Conservation (phyloP, 495 filamentous ascomycete genomes). For the Penicillium soppii region DNA sequence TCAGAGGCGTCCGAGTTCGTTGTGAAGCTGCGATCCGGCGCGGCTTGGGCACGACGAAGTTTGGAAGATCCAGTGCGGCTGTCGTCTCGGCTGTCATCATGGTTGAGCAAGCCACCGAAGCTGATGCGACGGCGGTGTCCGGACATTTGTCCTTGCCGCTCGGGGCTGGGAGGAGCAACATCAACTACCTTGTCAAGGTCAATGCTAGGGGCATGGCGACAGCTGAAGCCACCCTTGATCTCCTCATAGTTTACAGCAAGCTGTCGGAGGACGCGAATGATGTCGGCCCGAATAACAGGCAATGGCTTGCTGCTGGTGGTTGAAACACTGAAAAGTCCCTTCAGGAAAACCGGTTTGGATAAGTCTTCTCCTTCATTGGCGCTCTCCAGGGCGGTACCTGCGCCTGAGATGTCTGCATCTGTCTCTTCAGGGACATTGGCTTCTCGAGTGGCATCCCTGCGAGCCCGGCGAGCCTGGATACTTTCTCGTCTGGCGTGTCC, state of each 20-base stretch:
- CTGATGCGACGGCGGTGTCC: slow-evolving; percentile 74
- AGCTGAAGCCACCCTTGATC: slow-evolving; percentile 91
- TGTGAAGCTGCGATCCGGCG: slow-evolving; percentile 64
- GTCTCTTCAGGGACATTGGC: slow-evolving; percentile 81
- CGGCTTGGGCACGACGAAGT: slow-evolving; percentile 41
- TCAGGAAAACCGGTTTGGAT: slow-evolving; percentile 92
- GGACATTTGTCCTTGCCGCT: slow-evolving; percentile 51
- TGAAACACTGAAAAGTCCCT: slow-evolving; percentile 95
- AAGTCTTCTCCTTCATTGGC: slow-evolving; percentile 53
- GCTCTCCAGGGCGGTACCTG: slow-evolving; percentile 51
- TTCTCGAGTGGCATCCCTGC: slow-evolving; percentile 64
- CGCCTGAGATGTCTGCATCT: slow-evolving; percentile 53
- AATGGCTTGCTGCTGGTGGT: slow-evolving; percentile 94
- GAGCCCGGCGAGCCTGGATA: slow-evolving; percentile 77
- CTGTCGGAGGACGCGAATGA: slow-evolving; percentile 85
- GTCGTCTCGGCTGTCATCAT: slow-evolving; percentile 53
- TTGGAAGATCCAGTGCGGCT: slow-evolving; percentile 26
- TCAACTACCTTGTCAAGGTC: slow-evolving; percentile 73
- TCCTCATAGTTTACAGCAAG: slow-evolving; percentile 88
- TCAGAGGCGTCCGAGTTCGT: slow-evolving; percentile 80
- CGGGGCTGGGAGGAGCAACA: slow-evolving; percentile 53
- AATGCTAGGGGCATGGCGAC: slow-evolving; percentile 84
- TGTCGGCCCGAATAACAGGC: slow-evolving; percentile 78
- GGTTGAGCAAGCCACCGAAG: slow-evolving; percentile 68
- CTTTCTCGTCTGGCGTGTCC: slow-evolving; percentile 88